Base-by-base conservation (phyloP, 2,329 filamentous ascomycete species). In the Aurifilum marmelostoma region DNA sequence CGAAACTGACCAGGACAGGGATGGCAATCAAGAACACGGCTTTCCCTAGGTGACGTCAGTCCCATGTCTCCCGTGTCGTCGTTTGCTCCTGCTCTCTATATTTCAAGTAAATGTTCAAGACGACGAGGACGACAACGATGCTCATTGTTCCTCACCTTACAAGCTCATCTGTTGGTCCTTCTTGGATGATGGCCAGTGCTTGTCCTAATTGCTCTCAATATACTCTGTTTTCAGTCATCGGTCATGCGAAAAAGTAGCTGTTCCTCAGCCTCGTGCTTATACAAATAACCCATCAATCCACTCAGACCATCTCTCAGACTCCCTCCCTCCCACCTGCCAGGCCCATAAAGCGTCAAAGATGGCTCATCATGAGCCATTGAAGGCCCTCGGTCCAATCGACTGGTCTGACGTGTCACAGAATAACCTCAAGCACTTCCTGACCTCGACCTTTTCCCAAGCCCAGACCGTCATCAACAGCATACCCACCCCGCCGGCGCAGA, bases 391-490 rank as follows among this genome's bases (percentile, higher is more conserved):
- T 43, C 87, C 88, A 14, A 80, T 85, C 69, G 80, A 85, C 59
- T 90, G 87, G 84, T 77, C 82, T 43, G 79, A 80, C 73, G 73
- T 82, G 65, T 76, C 63, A 27, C 43, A 80, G 32, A 80, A 87
- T 61, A 80, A 84, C 69, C 83, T 90, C 54, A 80, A 83, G 27
- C 74, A 80, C 9, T 89, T 89, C 75, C 78, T 91, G 56, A 75
- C 80, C 68, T 80, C 84, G 56, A 87, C 91, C 69, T 92, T 95
- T 77, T 81, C 80, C 37, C 85, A 91, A 70, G 88, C 89, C 27
- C 90, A 93, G 75, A 82, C 90, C 24, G 86, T 97, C 67, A 83
- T 92, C 74, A 92, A 94, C 75, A 95, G 93, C 7, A 87, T 97
- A 1, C 93, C 93, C 7, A 27, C 9, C 18, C 77, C 73, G 72